Base-by-base conservation (phyloP, 768 basidiomycete species). In the Lactifluus echinatus region DNA sequence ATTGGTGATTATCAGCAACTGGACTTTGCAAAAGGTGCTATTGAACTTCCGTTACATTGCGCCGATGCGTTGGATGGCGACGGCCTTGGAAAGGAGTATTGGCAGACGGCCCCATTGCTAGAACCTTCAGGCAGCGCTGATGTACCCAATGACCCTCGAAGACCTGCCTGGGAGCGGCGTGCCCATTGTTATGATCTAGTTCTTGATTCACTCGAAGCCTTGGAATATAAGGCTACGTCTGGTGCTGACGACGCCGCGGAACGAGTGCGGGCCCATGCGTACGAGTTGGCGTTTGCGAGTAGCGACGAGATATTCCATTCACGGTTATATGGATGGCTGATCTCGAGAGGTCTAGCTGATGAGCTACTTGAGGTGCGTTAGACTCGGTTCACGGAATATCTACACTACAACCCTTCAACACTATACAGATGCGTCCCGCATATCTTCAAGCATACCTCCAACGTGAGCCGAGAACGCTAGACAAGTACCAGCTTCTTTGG, bases 281-380 rank as follows among this genome's bases (percentile, higher is more conserved):
- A 93, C 68, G 84, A 87, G 34, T 77, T 93, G 55, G 90, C 92
- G 1, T 86, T 97, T 56, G 75, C 81, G 6, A 85, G 85, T 64
- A 80, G 87, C 31, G 96, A 98, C 68, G 86, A 93, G 64, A 82
- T 94, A 73, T 97, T 98, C 73, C 93, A 98, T 71, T 92, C 87
- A 31, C 85, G 84, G 17, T 69, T 99, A 57, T 99, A 99, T 66
- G 92, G 96, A 64, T 98, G 96, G 96, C 75, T 94, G 48, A 87
- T 96, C 43, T 73, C 74, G 28, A 81, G 82, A 31, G 82, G 84
- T 4, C 75, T 91, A 63, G 87, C 90, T 23, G 92, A 97, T 66
- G 89, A 93, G 66, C 74, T 99, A 17, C 75, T 98, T 37, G 93
- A 94, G 78, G 95, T 93, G 58, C 42, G 81, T 64, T 19, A 36